Conservation (phyloP, 495 filamentous ascomycete species). For the Penicillium waksmanii region DNA sequence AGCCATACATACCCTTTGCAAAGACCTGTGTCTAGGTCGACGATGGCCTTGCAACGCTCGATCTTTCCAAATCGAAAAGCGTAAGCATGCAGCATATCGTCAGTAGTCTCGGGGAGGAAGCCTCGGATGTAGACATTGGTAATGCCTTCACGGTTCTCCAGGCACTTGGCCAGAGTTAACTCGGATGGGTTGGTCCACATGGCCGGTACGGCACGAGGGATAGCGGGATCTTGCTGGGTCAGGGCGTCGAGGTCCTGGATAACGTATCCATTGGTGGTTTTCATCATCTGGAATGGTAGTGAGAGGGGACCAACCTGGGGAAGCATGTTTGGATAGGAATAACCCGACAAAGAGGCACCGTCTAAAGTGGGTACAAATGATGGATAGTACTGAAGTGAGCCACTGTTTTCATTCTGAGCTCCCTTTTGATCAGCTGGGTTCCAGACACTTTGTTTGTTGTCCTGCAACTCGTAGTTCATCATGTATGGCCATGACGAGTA, state of each 20-base stretch:
- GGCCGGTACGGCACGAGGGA: constrained; percentile 88
- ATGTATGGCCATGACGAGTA: constrained; percentile 37
- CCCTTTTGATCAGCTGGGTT: constrained; percentile 31
- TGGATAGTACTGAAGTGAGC: constrained; percentile 30
- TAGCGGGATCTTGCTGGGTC: constrained; percentile 73
- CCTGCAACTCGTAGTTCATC: constrained; percentile 31
- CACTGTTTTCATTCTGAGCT: constrained; percentile 14
- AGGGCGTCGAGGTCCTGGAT: constrained; percentile 71
- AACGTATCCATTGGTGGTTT: constrained; percentile 54
- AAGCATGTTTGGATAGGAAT: constrained; percentile 25
- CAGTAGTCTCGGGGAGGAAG: constrained; percentile 89
- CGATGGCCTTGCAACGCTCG: constrained; percentile 94
- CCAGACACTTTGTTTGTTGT: constrained; percentile 25
- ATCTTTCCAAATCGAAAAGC: constrained; percentile 87
- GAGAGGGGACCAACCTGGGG: constrained; percentile 30
- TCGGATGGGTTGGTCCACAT: constrained; percentile 74
- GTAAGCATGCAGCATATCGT: constrained; percentile 83
- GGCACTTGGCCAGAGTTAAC: constrained; percentile 82
- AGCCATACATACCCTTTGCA: constrained; percentile 81
- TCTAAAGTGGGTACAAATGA: constrained; percentile 23
- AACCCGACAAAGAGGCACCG: constrained; percentile 26
- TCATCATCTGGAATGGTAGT: constrained; percentile 48
- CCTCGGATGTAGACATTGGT: constrained; percentile 98
- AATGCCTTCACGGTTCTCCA: constrained; percentile 84
- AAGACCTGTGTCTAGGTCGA: constrained; percentile 83